Conservation (phyloP, 2,329 filamentous ascomycete species). For the Epichloe glyceriae region DNA sequence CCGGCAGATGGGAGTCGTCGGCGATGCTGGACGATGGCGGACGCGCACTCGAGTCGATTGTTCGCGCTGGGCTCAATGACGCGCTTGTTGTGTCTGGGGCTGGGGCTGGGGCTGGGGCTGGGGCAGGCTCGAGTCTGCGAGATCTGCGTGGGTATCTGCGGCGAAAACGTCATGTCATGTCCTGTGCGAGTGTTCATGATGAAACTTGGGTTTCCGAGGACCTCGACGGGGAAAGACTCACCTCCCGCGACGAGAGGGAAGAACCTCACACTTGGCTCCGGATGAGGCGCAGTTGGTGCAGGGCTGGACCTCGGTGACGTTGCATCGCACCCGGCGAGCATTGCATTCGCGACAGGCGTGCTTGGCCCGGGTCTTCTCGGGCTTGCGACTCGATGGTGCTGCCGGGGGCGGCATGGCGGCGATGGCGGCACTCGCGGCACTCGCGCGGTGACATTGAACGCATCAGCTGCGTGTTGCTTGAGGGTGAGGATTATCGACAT, state of each 20-base stretch:
- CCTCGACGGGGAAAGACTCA: constrained; percentile 6
- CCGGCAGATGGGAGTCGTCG: not conserved
- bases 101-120: constrained; percentile 2
- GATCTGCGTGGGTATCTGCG: constrained; percentile 15
- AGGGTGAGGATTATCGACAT: not conserved
- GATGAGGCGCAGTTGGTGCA: constrained; percentile 19
- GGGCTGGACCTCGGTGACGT: constrained; percentile 21
- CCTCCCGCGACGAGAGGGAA: constrained; percentile 22
- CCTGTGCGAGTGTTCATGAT: no score
- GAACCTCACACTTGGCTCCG: constrained; percentile 17
- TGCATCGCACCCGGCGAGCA: constrained; percentile 21
- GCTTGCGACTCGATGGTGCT: constrained; percentile 8
- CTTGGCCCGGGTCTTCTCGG: constrained; percentile 22
- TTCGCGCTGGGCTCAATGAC: not conserved
- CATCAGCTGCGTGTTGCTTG: not conserved
- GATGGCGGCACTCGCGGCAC: not conserved
- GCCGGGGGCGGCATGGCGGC: constrained; percentile 2
- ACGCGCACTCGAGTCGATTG: not conserved
- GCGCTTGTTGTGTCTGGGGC: constrained; percentile 6
- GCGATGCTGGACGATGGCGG: constrained; percentile 3
- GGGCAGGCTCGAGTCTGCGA: constrained; percentile 8
- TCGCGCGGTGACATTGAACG: not conserved
- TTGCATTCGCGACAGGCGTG: constrained; percentile 24
- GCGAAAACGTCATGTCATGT: not conserved
- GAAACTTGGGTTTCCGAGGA: no score